phyloP scores from a whole-genome alignment of 2,329 filamentous ascomycete genomes.

The Aspergillus sp. region DNA sequence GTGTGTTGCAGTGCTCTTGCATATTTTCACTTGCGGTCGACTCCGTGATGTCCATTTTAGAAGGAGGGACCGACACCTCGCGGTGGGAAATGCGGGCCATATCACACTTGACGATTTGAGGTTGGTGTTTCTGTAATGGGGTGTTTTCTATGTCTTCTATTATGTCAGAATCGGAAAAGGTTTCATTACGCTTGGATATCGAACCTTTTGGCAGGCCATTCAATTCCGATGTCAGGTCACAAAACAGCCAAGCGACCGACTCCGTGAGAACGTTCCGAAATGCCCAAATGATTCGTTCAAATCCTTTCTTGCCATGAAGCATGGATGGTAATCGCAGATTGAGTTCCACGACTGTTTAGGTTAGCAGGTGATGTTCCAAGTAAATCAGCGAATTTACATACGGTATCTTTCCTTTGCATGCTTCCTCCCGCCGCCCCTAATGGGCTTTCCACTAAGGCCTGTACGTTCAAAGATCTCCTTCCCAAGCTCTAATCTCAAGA shows the following conservation, averaged over 20 bases:
- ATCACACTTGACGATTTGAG: slow-evolving; percentile 28
- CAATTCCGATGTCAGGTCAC: slow-evolving; percentile 44
- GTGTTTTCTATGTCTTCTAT: slow-evolving; percentile 15
- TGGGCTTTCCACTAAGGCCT: slow-evolving; percentile 67
- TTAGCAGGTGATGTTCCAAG: slow-evolving; percentile 8
- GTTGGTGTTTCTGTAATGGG: slow-evolving; percentile 33
- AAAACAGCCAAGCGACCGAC: slow-evolving; percentile 71
- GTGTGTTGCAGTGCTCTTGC: slow-evolving; percentile 54
- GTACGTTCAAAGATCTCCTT: slow-evolving; percentile 75
- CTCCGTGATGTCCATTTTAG: slow-evolving; percentile 22
- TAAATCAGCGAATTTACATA: slow-evolving; percentile 34
- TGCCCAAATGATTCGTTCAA: slow-evolving; percentile 70
- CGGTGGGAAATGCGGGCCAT: slow-evolving; percentile 17
- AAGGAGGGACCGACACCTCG: slow-evolving; percentile 24
- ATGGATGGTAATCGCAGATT: slow-evolving; percentile 70
- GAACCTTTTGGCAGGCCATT: slow-evolving; percentile 36
- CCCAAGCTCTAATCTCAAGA: slow-evolving; percentile 68
- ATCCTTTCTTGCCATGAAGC: slow-evolving; percentile 75
- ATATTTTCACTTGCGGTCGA: slow-evolving; percentile 40
- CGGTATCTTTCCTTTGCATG: slow-evolving; percentile 67
- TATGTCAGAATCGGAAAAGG: neutral
- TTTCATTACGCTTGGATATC: neutral
- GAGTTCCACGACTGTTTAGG: slow-evolving; percentile 60
- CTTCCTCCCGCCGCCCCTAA: slow-evolving; percentile 52
- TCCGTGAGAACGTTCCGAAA: slow-evolving; percentile 67